Evolutionary conservation across 257 asterid genomes (phyloP).

Genomic region (Rhazya stricta): DNA sequence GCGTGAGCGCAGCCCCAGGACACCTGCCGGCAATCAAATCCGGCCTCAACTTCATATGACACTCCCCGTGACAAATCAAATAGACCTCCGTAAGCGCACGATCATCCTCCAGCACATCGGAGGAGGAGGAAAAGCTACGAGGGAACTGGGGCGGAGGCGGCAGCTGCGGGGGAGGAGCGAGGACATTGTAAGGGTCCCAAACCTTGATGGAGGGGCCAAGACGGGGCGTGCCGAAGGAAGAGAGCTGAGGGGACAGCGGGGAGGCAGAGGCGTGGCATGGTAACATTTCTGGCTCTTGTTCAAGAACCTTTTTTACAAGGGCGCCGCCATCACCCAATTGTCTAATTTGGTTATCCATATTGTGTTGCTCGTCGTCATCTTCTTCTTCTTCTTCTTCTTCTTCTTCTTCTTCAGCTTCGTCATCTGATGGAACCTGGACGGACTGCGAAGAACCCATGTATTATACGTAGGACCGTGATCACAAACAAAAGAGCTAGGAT

Average conservation of each 20-base stretch:
- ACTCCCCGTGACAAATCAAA: slow-evolving; percentile 82
- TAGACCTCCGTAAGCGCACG: slow-evolving; percentile 63
- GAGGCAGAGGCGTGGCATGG: slow-evolving; percentile 99
- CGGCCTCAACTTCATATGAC: slow-evolving; percentile 83
- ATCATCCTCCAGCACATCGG: slow-evolving; percentile 33
- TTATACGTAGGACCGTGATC: neutral
- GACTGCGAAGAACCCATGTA: slow-evolving; percentile 85
- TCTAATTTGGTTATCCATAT: slow-evolving; percentile 19
- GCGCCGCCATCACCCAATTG: slow-evolving; percentile 33
- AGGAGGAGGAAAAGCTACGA: slow-evolving; percentile 38
- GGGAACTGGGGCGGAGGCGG: slow-evolving; percentile 36
- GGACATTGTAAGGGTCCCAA: slow-evolving; percentile 94
- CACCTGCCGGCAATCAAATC: slow-evolving; percentile 91
- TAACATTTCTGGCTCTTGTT: slow-evolving; percentile 94
- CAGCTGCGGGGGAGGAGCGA: slow-evolving; percentile 56
- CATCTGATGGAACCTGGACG: slow-evolving; percentile 36
- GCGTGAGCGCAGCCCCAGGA: slow-evolving; percentile 84
- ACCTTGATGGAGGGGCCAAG: slow-evolving; percentile 86
- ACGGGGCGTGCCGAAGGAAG: slow-evolving; percentile 77
- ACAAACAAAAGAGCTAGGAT: neutral
- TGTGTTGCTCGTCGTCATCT: slow-evolving; percentile 28
- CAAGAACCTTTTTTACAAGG: slow-evolving; percentile 63
- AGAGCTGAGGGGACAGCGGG: slow-evolving; percentile 93
- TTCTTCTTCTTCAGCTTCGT: slow-evolving; percentile 27
- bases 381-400: slow-evolving; percentile 38